phyloP scores from a whole-genome alignment of 2,329 filamentous ascomycete genomes.

The Colletotrichum sp. region DNA sequence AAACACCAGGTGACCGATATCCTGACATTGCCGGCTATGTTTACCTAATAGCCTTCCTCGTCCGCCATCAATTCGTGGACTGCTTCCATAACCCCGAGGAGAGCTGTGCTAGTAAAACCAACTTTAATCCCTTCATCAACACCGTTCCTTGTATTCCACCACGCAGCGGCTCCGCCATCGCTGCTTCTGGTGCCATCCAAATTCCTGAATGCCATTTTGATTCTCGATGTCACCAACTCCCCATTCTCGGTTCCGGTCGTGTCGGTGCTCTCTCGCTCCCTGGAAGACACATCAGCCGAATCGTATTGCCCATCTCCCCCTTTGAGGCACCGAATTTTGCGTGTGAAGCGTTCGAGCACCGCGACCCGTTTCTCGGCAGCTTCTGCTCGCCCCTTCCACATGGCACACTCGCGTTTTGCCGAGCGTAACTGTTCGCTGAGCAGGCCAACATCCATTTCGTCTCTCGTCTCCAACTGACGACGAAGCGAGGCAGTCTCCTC shows the following conservation, averaged over 20 bases:
- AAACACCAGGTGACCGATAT: not conserved
- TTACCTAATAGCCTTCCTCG: constrained; percentile 4
- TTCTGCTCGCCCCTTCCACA: constrained; percentile 62
- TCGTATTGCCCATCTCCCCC: constrained; percentile 14
- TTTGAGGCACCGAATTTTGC: constrained; percentile 35
- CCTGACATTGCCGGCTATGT: not conserved
- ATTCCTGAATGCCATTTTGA: not conserved
- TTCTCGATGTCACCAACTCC: not conserved
- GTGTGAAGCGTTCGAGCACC: constrained; percentile 49
- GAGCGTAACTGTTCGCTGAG: constrained; percentile 54
- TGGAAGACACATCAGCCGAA: not conserved
- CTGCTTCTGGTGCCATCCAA: not conserved
- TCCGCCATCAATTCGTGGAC: constrained; percentile 33
- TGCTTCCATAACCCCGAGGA: constrained; percentile 34
- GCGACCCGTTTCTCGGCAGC: constrained; percentile 58
- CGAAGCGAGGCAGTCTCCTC: constrained; percentile 52
- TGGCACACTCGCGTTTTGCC: constrained; percentile 43
- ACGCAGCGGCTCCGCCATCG: constrained; percentile 17
- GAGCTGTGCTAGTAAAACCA: constrained; percentile 17
- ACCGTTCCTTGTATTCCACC: constrained; percentile 10
- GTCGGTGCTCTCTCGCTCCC: not conserved
- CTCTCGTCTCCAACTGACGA: constrained; percentile 49
- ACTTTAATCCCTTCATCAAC: not conserved
- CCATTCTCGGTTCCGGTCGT: constrained; percentile 1
- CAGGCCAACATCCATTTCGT: constrained; percentile 46